These are phyloP conservation scores for Amorphotheca resinae DNA, from an alignment of 495 filamentous ascomycete genomes.

Conservation along the genomic window DNA sequence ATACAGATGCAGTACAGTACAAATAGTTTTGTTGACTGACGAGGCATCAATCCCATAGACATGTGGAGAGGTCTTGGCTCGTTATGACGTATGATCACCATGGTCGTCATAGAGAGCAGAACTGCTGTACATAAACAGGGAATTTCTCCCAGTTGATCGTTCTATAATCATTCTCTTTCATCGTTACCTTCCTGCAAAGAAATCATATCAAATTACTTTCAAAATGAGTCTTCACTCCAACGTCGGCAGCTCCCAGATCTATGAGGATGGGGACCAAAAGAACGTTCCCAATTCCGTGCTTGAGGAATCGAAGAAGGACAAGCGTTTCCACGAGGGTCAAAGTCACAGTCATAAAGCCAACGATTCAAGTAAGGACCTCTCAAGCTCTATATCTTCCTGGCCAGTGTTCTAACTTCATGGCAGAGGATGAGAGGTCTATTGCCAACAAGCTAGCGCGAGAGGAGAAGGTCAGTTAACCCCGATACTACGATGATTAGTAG, in stretches of 20 bases:
- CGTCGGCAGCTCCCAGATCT: constrained; percentile 29
- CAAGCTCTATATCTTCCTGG: constrained; percentile 13
- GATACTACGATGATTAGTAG: background rate
- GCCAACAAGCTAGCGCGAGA: constrained; percentile 27
- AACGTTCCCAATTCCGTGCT: constrained; percentile 47
- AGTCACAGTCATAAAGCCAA: constrained; percentile 50
- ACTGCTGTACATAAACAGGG: no score
- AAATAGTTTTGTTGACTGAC: no score
- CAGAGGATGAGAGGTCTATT: constrained; percentile 72
- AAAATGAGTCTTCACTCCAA: constrained; percentile 22
- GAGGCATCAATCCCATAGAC: no score
- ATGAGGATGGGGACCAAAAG: constrained; percentile 48
- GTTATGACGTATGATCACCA: background rate
- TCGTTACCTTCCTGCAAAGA: no score
- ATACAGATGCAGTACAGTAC: no score
- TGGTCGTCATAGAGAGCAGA: no score
- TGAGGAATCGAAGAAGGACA: constrained; percentile 26
- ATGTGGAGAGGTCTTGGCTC: no score
- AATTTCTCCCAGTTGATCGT: no score
- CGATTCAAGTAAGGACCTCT: constrained; percentile 49
- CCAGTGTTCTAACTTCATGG: background rate
- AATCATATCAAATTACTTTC: background rate
- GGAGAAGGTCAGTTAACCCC: constrained; percentile 11
- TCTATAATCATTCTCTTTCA: no score
- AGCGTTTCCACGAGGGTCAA: constrained; percentile 55